Evolutionary conservation across 306 rosid species (phyloP), one percentile per base, ranked within the genome.

Genomic region (Castanospermum australe): DNA sequence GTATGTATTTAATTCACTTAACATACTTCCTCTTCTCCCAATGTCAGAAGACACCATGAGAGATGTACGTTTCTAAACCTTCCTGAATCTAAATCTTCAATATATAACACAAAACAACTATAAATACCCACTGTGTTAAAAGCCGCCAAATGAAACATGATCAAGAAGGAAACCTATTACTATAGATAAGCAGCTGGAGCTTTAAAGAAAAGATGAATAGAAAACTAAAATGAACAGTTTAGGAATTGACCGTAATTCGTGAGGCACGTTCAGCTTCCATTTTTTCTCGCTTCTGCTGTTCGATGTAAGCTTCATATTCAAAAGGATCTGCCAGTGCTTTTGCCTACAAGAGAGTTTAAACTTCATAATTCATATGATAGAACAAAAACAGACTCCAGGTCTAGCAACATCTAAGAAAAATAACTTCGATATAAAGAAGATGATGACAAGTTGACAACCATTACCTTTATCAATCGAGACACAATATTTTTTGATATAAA

Each of bases 231-330:
- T 41, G 21, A 36, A 65, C n/a, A 30, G 72, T 8, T 11, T 35
- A 64, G 71, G 17, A 80, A 59, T 64, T 77, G 38, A 88, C 99
- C 76, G 98, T 91, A 80, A 95, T 95, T 44, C 99, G 89, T 55
- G 83, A 87, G 32, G 93, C 91, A 17, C 88, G 90, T 67, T 94
- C 95, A 71, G 92, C 88, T 65, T 92, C 99, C 52, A 92, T 65
- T 76, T 86, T 91, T 66, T 92, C 92, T 76, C 73, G 84, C 70
- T 91, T 91, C 71, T 78, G 82, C 77, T 90, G 87, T 79, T 95
- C 98, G 5, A 82, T 79, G 74, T 88, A 87, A 77, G 86, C 79
- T 71, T 85, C 91, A 62, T 76, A 82, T 45, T 90, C 93, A 66
- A 87, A 89, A 68, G 96, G 97, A 72, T 90, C 91, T 12, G 52